Evolutionary conservation across 768 basidiomycete species (phyloP).

Genomic region (Coprinopsis sp.): DNA sequence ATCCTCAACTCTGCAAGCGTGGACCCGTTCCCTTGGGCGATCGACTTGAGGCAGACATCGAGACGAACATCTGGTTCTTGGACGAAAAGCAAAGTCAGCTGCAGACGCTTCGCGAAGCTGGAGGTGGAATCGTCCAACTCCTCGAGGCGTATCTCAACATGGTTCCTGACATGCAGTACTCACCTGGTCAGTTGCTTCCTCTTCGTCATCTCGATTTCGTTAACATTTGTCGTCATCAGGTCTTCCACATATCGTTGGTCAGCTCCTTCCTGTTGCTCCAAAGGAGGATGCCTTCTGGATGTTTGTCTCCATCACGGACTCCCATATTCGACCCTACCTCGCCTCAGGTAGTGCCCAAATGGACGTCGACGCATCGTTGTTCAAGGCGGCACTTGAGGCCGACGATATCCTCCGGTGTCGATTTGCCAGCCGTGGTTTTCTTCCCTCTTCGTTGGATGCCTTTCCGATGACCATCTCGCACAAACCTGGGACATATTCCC

Average conservation of each 20-base stretch:
- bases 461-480: conserved; percentile 62
- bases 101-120: conserved; percentile 51
- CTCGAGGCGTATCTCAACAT: conserved; percentile 75
- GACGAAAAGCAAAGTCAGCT: conserved; percentile 49
- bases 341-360: conserved; percentile 54
- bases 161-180: conserved; percentile 80
- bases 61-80: conserved; percentile 38
- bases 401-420: conserved; percentile 50
- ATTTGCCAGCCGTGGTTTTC: conserved; percentile 73
- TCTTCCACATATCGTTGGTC: conserved; percentile 64
- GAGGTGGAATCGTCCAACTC: conserved; percentile 52
- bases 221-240: conserved; percentile 35
- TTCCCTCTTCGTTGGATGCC: conserved; percentile 60
- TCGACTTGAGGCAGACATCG: conserved; percentile 59
- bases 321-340: conserved; percentile 76
- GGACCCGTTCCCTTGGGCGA: conserved; percentile 43
- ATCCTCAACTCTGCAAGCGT: conserved; percentile 58
- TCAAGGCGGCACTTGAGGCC: conserved; percentile 62
- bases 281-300: conserved; percentile 93
- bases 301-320: conserved; percentile 85
- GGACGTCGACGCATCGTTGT: conserved; percentile 72
- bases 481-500: conserved; percentile 83
- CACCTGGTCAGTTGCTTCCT: conserved; percentile 40
- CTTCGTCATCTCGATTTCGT: conserved; percentile 1
- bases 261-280: conserved; percentile 67